Evolutionary conservation across 768 basidiomycete genomes (phyloP), one percentile per base, ranked within the genome.

Genomic region (Zangia roseola): DNA sequence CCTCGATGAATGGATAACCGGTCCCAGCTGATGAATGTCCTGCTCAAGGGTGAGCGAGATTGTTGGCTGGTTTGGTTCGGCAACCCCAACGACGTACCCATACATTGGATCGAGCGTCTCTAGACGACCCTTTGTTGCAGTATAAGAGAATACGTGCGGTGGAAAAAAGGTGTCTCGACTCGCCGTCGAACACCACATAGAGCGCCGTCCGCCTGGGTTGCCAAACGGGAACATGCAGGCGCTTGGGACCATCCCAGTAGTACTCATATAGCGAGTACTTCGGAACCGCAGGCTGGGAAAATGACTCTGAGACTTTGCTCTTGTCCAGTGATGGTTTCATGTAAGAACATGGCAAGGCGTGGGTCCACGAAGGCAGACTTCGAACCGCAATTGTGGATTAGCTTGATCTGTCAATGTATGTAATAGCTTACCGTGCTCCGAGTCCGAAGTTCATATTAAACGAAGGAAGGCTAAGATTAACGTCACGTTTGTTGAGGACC

Each of bases 191-290:
- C 33, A 63, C 52, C 1, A 60, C 57, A 28, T 44, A 34, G 10
- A 62, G 49, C 7, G 61, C 57, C 10, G 61, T 62, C 42, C 57
- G 57, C 21, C 58, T 53, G 10, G 61, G 61, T 19, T 63, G 54
- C 60, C 61, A 54, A 14, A 60, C 57, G 4, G 57, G 57, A 37
- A 63, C 30, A 16, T 57, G 52, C 10, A 21, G 13, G 8, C 61
- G 55, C 35, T 43, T 63, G 7, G 61, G 60, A 20, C 58, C 61
- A 16, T 63, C 52, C 61, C 57, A 62, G 34, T 63, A 43, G 21
- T 53, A 49, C 10, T 62, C 60, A 2, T 60, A 54, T 3, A 63
- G 30, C 8, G 57, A 60, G 39, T 40, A 45, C 30, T 47, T 44
- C 8, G 49, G 58, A 35, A 35, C 19, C 6, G n/a, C 39, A 26